Evolutionary conservation across 2,329 filamentous ascomycete genomes (phyloP), one percentile per base, ranked within the genome.

Genomic region (Diplocarpon rosae): DNA sequence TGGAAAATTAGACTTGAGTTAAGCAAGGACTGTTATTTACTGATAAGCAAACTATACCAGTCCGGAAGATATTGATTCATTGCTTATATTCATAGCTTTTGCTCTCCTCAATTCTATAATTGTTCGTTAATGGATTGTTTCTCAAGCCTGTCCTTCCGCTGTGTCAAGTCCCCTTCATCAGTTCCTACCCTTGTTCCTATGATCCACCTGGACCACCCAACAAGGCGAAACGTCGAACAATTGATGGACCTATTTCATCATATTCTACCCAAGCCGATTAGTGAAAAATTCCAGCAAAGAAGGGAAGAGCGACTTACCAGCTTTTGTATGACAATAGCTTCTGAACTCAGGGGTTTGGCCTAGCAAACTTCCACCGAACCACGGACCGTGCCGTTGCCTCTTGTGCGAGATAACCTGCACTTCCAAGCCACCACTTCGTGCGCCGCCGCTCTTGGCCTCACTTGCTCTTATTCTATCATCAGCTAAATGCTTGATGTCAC

Each of bases 371-470:
- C 92, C 92, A 65, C 92, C 92, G 63, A 98, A 98, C 92, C 92
- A 98, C 28, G 92, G 92, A 14, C 92, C 92, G 64, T 98, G 90
- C 62, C 90, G 76, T 75, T 98, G 92, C 64, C 92, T 76, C 76
- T 95, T 95, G 73, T 98, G 92, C 37, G 88, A 86, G 56, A 98
- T 93, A 56, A 98, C 92, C 63, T 95, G 88, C 29, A 98, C 92
- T 44, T 98, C 93, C 56, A 98, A 69, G 52, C 93, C 92, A 58
- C 92, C 92, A 62, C 85, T 93, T 71, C 83, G 89, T 45, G 88
- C 58, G 49, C 90, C 89, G 54, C 90, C 90, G 59, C 89, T 95
- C 59, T 84, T 80, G 41, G 83, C 80, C 70, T 98, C 93, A 50
- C 88, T 95, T 14, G 88, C 88, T 57, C 84, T 80, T 62, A 98